Evolutionary conservation across 805 yeast species (phyloP).

Genomic region (Kregervanrija pseudodelftensis): DNA sequence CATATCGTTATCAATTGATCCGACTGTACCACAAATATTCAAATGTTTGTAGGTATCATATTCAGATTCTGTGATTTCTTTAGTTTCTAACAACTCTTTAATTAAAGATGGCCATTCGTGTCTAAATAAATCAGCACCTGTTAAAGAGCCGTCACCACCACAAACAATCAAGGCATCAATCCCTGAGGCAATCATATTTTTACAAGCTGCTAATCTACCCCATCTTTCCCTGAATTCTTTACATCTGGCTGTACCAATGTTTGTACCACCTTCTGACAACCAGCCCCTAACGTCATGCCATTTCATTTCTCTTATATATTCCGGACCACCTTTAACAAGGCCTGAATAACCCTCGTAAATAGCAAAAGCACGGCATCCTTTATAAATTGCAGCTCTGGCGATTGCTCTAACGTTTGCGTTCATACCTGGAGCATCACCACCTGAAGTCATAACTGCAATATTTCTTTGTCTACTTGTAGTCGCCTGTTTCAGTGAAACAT

Average conservation of each 20-base stretch:
- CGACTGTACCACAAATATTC: conserved; percentile 69
- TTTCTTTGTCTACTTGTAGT: conserved; percentile 26
- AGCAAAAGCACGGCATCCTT: conserved; percentile 60
- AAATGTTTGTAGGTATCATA: conserved; percentile 44
- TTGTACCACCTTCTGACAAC: conserved; percentile 67
- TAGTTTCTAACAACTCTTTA: conserved; percentile 42
- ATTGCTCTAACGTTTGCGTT: conserved; percentile 70
- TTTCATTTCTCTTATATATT: conserved; percentile 49
- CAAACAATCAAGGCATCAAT: conserved; percentile 74
- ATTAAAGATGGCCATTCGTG: conserved; percentile 71
- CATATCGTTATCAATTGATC: conserved; percentile 83
- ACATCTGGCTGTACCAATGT: conserved; percentile 74
- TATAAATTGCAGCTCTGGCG: conserved; percentile 57
- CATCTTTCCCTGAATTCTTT: conserved; percentile 56
- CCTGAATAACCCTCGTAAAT: conserved; percentile 74
- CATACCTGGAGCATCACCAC: conserved; percentile 83
- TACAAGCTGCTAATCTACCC: conserved; percentile 59
- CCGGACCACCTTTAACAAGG: conserved; percentile 55
- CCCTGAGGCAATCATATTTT: conserved; percentile 61
- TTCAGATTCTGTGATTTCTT: conserved; percentile 40
- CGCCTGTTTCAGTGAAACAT: background rate
- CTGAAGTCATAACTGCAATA: conserved; percentile 75
- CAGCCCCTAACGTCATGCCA: conserved; percentile 74
- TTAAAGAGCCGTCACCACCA: conserved; percentile 80
- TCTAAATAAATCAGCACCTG: conserved; percentile 76